Evolutionary conservation across 2,329 filamentous ascomycete species (phyloP), one percentile per base, ranked within the genome.

Genomic region (Cladobotryum protrusum): DNA sequence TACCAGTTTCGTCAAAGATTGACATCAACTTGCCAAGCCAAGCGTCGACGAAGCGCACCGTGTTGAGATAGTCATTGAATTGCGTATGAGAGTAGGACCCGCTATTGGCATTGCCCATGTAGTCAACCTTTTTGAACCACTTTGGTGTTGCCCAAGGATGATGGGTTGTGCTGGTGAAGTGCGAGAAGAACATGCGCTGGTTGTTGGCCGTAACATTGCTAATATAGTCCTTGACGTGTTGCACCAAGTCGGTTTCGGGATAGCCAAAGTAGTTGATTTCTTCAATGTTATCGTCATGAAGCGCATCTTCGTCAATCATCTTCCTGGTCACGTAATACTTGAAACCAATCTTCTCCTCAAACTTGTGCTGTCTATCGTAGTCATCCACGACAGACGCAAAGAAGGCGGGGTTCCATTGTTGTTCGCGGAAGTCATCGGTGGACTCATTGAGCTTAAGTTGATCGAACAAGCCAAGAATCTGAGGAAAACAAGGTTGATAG

Each of bases 401-500:
- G 33, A 59, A 68, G 1, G 56, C 56, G 1, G 65, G 64, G 5
- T 59, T 59, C 67, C 67, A 70, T 8, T 58, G 61, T 18, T 56
- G 59, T 1, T 56, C 45, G 4, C 56, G 57, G 41, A 58, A 68
- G 24, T 55, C 59, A 11, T 52, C 52, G 11, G 42, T 43, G 1
- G 48, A 20, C 6, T 46, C 42, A 13, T 55, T 52, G 14, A 59
- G 57, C 3, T 45, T 29, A 3, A 65, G 50, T 1, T 48, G 18
- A 40, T 67, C 68, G 49, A 70, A 50, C 5, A 61, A 58, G 12
- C 67, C 57, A 3, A 68, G 54, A 15, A 68, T 55, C 1, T 69
- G 72, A 1, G 72, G 68, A 43, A 74, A 50, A 43, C 72, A 74
- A 0, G 72, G 72, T 40, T 74, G 72, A 54, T 74, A 74, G 29